Evolutionary conservation across 495 filamentous ascomycete genomes (phyloP).

Genomic region (Chaetomium cochliodes): DNA sequence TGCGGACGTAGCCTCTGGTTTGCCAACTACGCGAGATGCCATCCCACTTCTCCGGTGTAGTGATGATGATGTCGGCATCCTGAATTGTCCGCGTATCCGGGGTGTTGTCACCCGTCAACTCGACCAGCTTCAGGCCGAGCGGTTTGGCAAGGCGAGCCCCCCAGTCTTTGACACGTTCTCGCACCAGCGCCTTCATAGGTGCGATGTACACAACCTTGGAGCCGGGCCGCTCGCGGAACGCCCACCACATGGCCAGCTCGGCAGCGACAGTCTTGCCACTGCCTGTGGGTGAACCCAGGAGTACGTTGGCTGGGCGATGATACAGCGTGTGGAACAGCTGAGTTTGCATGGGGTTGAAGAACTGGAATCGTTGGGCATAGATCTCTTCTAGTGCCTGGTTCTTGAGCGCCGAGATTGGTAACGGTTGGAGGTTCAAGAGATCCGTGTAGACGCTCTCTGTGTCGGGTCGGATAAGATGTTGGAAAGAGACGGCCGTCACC

Average conservation of each 20-base stretch:
- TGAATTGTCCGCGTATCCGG: conserved; percentile 92
- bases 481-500: conserved; percentile 90
- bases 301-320: conserved; percentile 83
- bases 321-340: conserved; percentile 97
- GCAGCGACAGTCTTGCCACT: conserved; percentile 96
- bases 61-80: conserved; percentile 96
- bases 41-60: conserved; percentile 99
- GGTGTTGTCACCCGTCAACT: conserved; percentile 97
- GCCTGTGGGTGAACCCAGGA: conserved; percentile 95
- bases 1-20: conserved; percentile 89
- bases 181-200: conserved; percentile 97
- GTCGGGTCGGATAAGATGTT: conserved; percentile 94
- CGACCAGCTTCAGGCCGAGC: conserved; percentile 88
- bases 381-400: conserved; percentile 84
- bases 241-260: conserved; percentile 99
- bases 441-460: conserved; percentile 98
- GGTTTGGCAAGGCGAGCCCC: conserved; percentile 74
- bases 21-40: conserved; percentile 99
- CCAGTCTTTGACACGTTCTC: conserved; percentile 97
- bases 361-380: conserved; percentile 83
- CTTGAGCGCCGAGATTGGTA: conserved; percentile 84
- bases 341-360: conserved; percentile 99
- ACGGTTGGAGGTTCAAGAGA: conserved; percentile 83
- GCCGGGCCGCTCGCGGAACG: conserved; percentile 90
- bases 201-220: conserved; percentile 99